Evolutionary conservation across 2,329 filamentous ascomycete species (phyloP).

Genomic region (Microsporum audouinii): DNA sequence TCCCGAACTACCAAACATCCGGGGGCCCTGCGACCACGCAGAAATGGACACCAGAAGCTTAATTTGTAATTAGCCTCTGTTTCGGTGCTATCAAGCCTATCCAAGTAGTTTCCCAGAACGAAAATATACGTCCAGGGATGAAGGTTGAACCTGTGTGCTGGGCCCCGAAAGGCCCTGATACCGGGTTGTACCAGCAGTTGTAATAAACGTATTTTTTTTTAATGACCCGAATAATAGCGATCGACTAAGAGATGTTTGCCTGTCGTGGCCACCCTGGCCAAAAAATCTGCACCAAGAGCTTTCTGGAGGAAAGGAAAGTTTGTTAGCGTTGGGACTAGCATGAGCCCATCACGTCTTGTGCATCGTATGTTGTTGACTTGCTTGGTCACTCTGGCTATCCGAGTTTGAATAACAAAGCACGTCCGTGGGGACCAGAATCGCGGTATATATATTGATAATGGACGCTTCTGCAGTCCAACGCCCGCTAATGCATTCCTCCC

Average conservation of each 20-base stretch:
- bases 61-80: slow-evolving; percentile 3
- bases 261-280: not conserved
- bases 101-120: not conserved
- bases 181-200: not conserved
- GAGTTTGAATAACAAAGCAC: not conserved
- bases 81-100: not conserved
- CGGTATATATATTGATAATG: not conserved
- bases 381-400: not conserved
- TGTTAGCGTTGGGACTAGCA: not conserved
- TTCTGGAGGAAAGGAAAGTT: not conserved
- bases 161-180: not conserved
- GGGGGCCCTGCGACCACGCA: not conserved
- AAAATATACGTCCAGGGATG: not conserved
- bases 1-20: not conserved
- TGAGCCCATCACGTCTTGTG: slow-evolving; percentile 1
- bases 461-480: not conserved
- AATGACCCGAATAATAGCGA: not conserved
- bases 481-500: slow-evolving; percentile 1
- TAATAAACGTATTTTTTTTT: not conserved
- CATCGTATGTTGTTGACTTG: not conserved
- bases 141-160: slow-evolving; percentile 4
- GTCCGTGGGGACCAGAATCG: not conserved
- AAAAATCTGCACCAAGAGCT: not conserved
- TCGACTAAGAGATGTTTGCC: not conserved
- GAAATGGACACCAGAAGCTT: slow-evolving; percentile 1